Conservation (phyloP, 129 eudicot species). For the Centaurea solstitialis region DNA sequence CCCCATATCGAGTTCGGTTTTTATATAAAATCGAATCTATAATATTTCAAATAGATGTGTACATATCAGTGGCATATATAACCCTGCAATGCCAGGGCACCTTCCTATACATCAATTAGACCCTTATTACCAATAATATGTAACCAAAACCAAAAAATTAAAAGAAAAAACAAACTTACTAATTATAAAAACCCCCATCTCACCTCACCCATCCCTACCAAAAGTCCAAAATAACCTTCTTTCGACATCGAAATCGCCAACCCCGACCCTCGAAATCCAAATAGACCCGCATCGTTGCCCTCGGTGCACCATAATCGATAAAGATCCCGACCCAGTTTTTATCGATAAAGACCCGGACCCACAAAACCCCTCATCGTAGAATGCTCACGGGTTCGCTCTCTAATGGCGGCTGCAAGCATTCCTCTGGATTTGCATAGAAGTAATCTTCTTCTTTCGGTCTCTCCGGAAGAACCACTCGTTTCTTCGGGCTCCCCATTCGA, state of each 20-base stretch:
- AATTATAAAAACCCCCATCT: background rate
- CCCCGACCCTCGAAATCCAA: background rate
- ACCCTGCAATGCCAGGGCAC: slow-evolving; percentile 21
- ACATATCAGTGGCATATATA: slow-evolving; percentile 11
- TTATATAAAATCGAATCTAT: slow-evolving; percentile 15
- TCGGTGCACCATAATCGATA: background rate
- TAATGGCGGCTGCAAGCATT: slow-evolving; percentile 61
- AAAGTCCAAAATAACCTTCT: background rate
- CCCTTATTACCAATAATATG: slow-evolving; percentile 23
- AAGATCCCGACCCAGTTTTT: background rate
- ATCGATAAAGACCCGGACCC: background rate
- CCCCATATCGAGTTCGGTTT: background rate
- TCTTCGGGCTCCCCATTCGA: slow-evolving; percentile 74
- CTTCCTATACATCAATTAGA: slow-evolving; percentile 19
- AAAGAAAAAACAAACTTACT: background rate
- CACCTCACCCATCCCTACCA: background rate
- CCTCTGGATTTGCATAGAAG: slow-evolving; percentile 84
- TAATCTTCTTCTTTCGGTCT: slow-evolving; percentile 96
- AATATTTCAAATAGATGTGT: slow-evolving; percentile 11
- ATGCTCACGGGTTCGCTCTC: slow-evolving; percentile 44
- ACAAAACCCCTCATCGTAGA: slow-evolving; percentile 9
- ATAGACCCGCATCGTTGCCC: background rate
- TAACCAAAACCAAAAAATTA: background rate
- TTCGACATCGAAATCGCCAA: background rate
- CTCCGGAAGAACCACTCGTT: slow-evolving; percentile 68